Evolutionary conservation across 1,284 basidiomycete species (phyloP).

Genomic region (Fomitopsis palustris): DNA sequence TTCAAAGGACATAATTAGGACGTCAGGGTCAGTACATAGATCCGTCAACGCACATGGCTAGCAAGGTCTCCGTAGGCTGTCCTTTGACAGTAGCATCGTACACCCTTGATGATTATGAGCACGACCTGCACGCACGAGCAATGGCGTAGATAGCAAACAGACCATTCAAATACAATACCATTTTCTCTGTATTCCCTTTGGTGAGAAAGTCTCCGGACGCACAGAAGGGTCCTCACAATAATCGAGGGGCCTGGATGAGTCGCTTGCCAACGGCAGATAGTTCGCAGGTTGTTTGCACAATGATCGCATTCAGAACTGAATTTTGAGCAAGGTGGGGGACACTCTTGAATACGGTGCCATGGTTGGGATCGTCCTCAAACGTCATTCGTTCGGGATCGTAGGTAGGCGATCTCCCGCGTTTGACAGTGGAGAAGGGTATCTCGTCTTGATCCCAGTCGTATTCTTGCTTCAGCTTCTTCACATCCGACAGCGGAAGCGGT

Average conservation of each 20-base stretch:
- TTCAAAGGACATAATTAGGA: neutral
- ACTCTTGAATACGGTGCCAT: constrained; percentile 15
- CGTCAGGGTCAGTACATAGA: neutral
- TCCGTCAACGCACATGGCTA: constrained; percentile 15
- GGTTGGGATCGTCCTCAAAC: neutral
- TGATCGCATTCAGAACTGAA: constrained; percentile 14
- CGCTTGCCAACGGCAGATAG: constrained; percentile 18
- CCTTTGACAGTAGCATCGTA: constrained; percentile 13
- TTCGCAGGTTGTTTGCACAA: constrained; percentile 12
- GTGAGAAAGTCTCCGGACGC: neutral
- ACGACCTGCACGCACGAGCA: neutral
- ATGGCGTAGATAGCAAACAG: neutral
- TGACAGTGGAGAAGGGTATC: neutral
- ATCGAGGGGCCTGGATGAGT: constrained; percentile 15
- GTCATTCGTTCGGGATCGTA: neutral
- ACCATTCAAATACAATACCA: constrained; percentile 23
- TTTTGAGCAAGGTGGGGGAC: constrained; percentile 1
- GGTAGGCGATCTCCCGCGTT: neutral
- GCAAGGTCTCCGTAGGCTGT: constrained; percentile 11
- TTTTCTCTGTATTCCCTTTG: constrained; percentile 10
- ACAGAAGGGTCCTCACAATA: constrained; percentile 14
- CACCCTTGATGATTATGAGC: constrained; percentile 9
- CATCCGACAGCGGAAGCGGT: neutral
- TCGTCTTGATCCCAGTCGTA: neutral
- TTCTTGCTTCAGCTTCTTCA: neutral